These are phyloP conservation scores for Chalaropsis ovoidea DNA, from an alignment of 2,329 filamentous ascomycete genomes.

Conservation along the genomic window DNA sequence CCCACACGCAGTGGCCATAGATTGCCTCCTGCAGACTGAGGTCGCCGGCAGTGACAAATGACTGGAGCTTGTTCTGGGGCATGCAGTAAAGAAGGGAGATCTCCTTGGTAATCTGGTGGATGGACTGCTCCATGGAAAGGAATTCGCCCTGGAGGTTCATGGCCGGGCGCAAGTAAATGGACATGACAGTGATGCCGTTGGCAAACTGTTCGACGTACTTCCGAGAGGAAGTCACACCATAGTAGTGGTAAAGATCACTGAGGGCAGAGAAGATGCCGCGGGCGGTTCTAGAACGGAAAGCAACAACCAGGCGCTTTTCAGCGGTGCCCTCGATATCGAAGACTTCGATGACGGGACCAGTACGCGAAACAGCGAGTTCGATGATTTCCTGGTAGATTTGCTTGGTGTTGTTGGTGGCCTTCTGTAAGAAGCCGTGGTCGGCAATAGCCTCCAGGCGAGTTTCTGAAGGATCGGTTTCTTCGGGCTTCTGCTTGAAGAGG, in stretches of 20 bases:
- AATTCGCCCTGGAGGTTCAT: slow-evolving; percentile 45
- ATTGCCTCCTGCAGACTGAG: slow-evolving; percentile 93
- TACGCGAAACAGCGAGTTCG: slow-evolving; percentile 68
- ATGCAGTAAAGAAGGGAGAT: slow-evolving; percentile 95
- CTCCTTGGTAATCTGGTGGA: slow-evolving; percentile 98
- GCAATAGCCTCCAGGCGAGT: slow-evolving; percentile 84
- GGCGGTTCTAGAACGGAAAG: slow-evolving; percentile 87
- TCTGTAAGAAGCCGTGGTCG: slow-evolving; percentile 87
- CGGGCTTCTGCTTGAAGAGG: slow-evolving; percentile 65
- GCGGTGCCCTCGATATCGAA: slow-evolving; percentile 86
- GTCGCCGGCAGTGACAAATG: slow-evolving; percentile 72
- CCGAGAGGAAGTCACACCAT: slow-evolving; percentile 86
- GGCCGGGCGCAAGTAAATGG: slow-evolving; percentile 76
- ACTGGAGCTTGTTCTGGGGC: slow-evolving; percentile 91
- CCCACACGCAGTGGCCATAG: slow-evolving; percentile 94
- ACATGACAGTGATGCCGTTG: slow-evolving; percentile 96
- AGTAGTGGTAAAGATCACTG: slow-evolving; percentile 96
- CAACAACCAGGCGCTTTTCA: slow-evolving; percentile 89
- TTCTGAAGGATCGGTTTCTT: slow-evolving; percentile 64
- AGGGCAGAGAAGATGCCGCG: slow-evolving; percentile 89
- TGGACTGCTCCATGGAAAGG: slow-evolving; percentile 84
- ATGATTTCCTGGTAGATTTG: slow-evolving; percentile 93
- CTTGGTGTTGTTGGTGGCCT: slow-evolving; percentile 92
- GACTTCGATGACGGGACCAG: slow-evolving; percentile 92
- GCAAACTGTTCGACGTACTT: slow-evolving; percentile 99